A percentile compares a stretch with the other conserved stretches of the same genome.
Evolutionary conservation across 371 early-diverging fungal species (phyloP).

Genomic region (Funneliformis caledonium): DNA sequence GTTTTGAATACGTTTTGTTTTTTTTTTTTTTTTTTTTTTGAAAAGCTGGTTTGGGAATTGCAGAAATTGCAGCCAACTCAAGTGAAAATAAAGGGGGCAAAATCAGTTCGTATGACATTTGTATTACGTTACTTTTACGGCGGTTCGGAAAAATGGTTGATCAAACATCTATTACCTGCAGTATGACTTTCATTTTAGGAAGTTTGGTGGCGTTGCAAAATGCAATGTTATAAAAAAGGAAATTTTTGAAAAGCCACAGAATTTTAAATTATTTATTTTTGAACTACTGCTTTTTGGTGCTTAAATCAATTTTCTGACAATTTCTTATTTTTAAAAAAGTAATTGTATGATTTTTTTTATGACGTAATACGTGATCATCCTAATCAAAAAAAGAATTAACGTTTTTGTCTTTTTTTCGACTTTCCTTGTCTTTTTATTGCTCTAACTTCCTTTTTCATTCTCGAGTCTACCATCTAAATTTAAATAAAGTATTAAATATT

Average conservation of each 20-base stretch:
- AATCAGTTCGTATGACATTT: not conserved
- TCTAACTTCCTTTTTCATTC: slow-evolving; percentile 93
- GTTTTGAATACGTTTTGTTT: not conserved
- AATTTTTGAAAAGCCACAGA: not conserved
- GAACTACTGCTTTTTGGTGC: too few relatives aligned
- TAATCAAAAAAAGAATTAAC: not conserved
- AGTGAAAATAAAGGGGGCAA: slow-evolving; percentile 11
- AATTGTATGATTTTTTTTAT: too few relatives aligned
- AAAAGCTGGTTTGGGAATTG: not conserved
- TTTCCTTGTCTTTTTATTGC: slow-evolving; percentile 73
- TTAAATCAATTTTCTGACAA: too few relatives aligned
- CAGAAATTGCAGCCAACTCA: slow-evolving; percentile 5
- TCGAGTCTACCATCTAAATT: slow-evolving; percentile 87
- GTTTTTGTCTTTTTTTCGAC: slow-evolving; percentile 45
- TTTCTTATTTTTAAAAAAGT: too few relatives aligned
- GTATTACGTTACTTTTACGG: slow-evolving; percentile 1
- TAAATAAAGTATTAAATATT: slow-evolving; percentile 2
- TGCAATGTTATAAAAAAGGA: not conserved
- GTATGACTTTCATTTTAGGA: not conserved
- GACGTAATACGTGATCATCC: too few relatives aligned
- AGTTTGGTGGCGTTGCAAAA: not conserved
- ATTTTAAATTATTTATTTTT: too few relatives aligned
- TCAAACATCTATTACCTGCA: not conserved
- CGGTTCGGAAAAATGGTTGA: not conserved
- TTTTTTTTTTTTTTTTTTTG: too few relatives aligned